phyloP scores from a whole-genome alignment of 148 eudicot species.

The Drosera capensis region DNA sequence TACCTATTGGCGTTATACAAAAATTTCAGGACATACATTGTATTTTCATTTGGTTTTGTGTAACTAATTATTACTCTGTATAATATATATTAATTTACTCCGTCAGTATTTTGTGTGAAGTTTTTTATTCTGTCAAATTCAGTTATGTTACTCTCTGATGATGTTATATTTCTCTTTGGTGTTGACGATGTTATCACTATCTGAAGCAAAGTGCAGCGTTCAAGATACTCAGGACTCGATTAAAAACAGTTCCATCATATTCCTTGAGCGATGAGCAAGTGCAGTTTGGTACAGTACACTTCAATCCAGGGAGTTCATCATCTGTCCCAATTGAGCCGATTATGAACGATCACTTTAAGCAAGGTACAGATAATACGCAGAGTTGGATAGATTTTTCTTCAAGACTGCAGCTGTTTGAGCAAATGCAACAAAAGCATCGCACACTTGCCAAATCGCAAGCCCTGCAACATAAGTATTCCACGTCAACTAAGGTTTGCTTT shows the following conservation, averaged over 20 bases:
- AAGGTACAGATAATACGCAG: slow-evolving; percentile 19
- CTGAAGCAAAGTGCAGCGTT: slow-evolving; percentile 67
- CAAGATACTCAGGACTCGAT: slow-evolving; percentile 75
- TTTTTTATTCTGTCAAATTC: background rate
- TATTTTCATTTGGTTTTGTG: no score
- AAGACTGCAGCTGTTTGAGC: slow-evolving; percentile 55
- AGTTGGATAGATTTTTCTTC: slow-evolving; percentile 74
- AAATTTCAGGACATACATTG: no score
- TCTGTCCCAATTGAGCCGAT: slow-evolving; percentile 13
- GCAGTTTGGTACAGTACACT: slow-evolving; percentile 19
- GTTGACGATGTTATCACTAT: background rate
- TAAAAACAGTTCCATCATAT: slow-evolving; percentile 77
- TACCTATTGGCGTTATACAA: no score
- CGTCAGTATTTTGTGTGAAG: background rate
- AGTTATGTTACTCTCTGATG: background rate
- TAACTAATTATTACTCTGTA: no score
- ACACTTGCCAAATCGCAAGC: slow-evolving; percentile 30
- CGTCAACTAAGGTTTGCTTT: slow-evolving; percentile 31
- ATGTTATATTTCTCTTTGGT: background rate
- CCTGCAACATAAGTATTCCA: slow-evolving; percentile 20
- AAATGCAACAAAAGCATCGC: slow-evolving; percentile 66
- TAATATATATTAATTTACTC: no score
- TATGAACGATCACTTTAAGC: slow-evolving; percentile 26
- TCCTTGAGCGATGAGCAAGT: slow-evolving; percentile 45
- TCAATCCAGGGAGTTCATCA: slow-evolving; percentile 14